Conservation (phyloP, 2,329 filamentous ascomycete species). For the Gyromitra esculenta region DNA sequence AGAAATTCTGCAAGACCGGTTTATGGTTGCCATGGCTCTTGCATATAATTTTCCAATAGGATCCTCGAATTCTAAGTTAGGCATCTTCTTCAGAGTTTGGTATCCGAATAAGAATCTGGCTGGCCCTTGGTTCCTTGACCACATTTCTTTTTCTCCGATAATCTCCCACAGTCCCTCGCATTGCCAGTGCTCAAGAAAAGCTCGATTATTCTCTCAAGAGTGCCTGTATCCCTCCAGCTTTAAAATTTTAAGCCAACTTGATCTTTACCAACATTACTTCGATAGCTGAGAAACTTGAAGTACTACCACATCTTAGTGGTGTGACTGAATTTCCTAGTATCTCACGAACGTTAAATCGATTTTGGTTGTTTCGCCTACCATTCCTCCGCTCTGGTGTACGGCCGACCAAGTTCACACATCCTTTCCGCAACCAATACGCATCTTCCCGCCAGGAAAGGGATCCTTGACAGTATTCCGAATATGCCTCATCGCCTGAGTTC, state of each 20-base stretch:
- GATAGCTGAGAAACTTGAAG: slow-evolving; percentile 11
- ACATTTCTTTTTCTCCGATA: neutral
- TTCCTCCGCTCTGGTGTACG: neutral
- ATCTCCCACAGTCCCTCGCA: neutral
- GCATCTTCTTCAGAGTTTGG: neutral
- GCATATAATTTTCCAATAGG: slow-evolving; percentile 11
- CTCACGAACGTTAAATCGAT: neutral
- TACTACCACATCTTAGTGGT: neutral
- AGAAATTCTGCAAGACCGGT: neutral
- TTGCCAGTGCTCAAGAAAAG: slow-evolving; percentile 18
- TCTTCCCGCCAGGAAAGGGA: neutral
- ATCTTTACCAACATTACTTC: slow-evolving; percentile 11
- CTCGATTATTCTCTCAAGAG: neutral
- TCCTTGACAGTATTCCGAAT: neutral
- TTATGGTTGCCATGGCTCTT: neutral
- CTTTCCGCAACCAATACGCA: neutral
- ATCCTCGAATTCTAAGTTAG: neutral
- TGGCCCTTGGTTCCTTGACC: neutral
- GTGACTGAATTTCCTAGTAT: neutral
- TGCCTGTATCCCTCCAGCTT: neutral
- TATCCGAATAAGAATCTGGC: slow-evolving; percentile 9
- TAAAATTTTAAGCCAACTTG: neutral
- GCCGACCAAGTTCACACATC: neutral
- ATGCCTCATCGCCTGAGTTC: slow-evolving; percentile 13
- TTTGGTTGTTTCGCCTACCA: neutral